Conservation (phyloP, 2,329 filamentous ascomycete species). For the Cladosporium sp. region DNA sequence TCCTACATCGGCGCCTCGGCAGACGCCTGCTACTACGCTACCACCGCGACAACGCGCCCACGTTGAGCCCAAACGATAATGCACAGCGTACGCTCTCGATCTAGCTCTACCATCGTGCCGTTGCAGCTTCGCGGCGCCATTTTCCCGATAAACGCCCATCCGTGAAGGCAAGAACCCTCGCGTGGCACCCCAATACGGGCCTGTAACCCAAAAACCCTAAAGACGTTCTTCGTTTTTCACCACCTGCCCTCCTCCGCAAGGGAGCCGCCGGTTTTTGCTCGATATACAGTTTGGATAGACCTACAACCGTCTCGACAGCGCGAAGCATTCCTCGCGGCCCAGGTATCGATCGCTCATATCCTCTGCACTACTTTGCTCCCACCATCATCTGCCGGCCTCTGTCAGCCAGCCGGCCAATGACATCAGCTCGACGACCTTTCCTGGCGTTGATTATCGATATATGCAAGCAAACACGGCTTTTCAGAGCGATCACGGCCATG, state of each 20-base stretch:
- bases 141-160: constrained; percentile 8
- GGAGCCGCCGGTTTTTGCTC: not conserved
- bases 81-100: constrained; percentile 1
- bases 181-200: not conserved
- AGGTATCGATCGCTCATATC: not conserved
- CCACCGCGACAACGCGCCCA: not conserved
- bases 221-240: constrained; percentile 4
- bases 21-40: constrained; percentile 7
- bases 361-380: not conserved
- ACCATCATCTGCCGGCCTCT: no score
- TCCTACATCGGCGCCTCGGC: constrained; percentile 12
- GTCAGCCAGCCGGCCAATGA: constrained; percentile 7
- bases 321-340: no score
- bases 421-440: constrained; percentile 7
- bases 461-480: constrained; percentile 20
- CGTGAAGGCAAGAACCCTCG: not conserved
- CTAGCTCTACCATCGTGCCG: constrained; percentile 7
- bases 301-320: not conserved
- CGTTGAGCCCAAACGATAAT: constrained; percentile 8
- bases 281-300: not conserved
- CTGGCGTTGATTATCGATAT: constrained; percentile 17
- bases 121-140: constrained; percentile 7
- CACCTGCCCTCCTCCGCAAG: not conserved
- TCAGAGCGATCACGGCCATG: constrained; percentile 22
- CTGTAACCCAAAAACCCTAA: constrained; percentile 13